A percentile compares a stretch with the other conserved stretches of the same genome.
Evolutionary conservation across 129 eudicot genomes (phyloP).

Genomic region (Artemisia argyi): DNA sequence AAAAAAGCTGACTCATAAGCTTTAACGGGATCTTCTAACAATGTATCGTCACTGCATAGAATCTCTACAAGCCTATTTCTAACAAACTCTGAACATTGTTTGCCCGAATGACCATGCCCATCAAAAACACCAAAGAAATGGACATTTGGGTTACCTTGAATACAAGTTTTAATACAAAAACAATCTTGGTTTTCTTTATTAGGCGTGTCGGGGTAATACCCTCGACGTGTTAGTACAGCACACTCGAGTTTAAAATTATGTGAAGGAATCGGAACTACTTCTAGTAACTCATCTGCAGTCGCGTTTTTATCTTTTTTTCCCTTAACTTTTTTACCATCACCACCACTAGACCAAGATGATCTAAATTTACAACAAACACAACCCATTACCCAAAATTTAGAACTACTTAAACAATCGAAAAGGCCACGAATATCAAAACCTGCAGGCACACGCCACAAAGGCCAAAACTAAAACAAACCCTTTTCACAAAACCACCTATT

Average conservation of each 20-base stretch:
- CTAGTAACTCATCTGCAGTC: constrained; percentile 42
- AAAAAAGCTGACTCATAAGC: constrained; percentile 66
- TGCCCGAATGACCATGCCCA: constrained; percentile 84
- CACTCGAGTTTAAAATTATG: constrained; percentile 75
- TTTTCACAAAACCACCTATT: not conserved
- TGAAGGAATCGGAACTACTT: constrained; percentile 62
- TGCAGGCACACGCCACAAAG: constrained; percentile 33
- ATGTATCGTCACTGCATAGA: constrained; percentile 46
- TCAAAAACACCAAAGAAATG: constrained; percentile 98
- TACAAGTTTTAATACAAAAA: constrained; percentile 54
- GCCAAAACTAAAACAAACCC: not conserved
- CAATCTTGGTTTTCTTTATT: constrained; percentile 92
- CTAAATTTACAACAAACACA: constrained; percentile 66
- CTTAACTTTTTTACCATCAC: constrained; percentile 40
- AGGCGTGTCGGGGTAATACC: constrained; percentile 82
- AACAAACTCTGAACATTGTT: constrained; percentile 75
- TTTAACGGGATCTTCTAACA: constrained; percentile 72
- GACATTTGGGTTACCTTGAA: constrained; percentile 79
- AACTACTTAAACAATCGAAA: constrained; percentile 9
- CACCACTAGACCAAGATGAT: constrained; percentile 31
- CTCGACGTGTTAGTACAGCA: constrained; percentile 68
- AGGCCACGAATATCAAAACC: constrained; percentile 12
- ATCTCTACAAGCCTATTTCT: constrained; percentile 63
- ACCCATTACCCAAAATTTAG: constrained; percentile 52
- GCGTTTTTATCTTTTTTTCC: constrained; percentile 41